Evolutionary conservation across 768 basidiomycete species (phyloP), one percentile per base, ranked within the genome.

Genomic region (Boletus barrowsii): DNA sequence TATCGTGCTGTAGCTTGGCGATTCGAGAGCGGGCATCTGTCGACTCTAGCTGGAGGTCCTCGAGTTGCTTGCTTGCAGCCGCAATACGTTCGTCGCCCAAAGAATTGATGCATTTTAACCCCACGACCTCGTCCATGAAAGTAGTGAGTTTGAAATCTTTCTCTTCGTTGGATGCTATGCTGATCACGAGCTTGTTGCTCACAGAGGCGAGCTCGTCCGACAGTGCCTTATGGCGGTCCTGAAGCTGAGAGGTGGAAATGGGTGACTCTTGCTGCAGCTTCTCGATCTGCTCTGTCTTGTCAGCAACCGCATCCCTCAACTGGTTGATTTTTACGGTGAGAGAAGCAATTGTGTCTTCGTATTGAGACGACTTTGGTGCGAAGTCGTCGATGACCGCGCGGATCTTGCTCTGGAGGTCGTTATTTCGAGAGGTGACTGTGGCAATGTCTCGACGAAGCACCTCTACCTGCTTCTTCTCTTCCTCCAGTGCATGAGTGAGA

Each of bases 371-470:
- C 49, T 43, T 50, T 32, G 15, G 26, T n/a, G n/a, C n/a, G 17
- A 59, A 32, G 8, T 59, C 32, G 2, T 58, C 51, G 5, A 18
- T 41, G 24, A 30, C 5, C 3, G 22, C 22, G 22, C 36, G 42
- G 26, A 43, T 13, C 29, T 51, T 42, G 14, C 14, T 51, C 42
- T 54, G 49, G 24, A 59, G 39, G n/a, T 47, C 46, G 1, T 39
- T 33, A 6, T 51, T 48, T 42, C 42, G 47, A 49, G 57, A 41
- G 14, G 47, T 51, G 13, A 42, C 26, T 2, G 2, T 18, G 3
- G 14, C 30, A 13, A 59, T 43, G 15, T 46, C 42, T 11, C 10
- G 18, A 35, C 50, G 47, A 51, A 59, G 59, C n/a, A 49, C 40
- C 10, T 33, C 29, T 20, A 58, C 42, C n/a, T 42, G 10, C 13